Conservation (phyloP, 192 early-diverging fungal species). For the Umbelopsis sp. region DNA sequence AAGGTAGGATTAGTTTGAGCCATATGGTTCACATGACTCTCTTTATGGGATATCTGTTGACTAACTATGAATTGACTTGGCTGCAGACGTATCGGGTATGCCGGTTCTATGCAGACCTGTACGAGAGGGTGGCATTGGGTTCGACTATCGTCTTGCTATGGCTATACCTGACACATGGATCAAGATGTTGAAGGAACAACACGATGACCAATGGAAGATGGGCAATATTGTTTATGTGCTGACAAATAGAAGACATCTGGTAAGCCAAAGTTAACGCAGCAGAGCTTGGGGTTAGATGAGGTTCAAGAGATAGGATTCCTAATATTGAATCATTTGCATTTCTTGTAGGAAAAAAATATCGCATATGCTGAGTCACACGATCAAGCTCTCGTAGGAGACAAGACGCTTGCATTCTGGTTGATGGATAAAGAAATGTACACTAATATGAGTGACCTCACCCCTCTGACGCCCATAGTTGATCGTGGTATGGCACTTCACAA, state of each 20-base stretch:
- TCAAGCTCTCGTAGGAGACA: constrained; percentile 98
- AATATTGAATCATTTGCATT: not conserved
- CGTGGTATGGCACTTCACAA: constrained; percentile 95
- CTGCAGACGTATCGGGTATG: constrained; percentile 95
- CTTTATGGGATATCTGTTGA: not conserved
- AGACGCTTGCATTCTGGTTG: constrained; percentile 98
- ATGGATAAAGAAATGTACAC: constrained; percentile 99
- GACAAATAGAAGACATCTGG: constrained; percentile 86
- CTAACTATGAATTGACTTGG: not conserved
- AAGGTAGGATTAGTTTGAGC: constrained; percentile 58
- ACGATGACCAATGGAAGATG: constrained; percentile 93
- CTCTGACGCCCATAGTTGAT: constrained; percentile 88
- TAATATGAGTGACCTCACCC: constrained; percentile 83
- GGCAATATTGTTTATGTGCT: constrained; percentile 82
- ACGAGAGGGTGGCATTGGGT: constrained; percentile 89
- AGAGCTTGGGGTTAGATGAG: no score
- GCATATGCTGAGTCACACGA: constrained; percentile 97
- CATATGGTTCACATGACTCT: no score
- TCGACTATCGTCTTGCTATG: constrained; percentile 97
- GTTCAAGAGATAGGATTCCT: no score
- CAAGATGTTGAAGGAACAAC: constrained; percentile 90
- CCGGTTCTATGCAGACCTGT: constrained; percentile 90
- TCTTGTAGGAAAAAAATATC: constrained; percentile 83
- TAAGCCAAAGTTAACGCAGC: constrained; percentile 27
- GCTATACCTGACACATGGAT: constrained; percentile 99